A percentile compares a stretch with the other conserved stretches of the same genome.
These are phyloP conservation scores for Harringtonia lauricola DNA, from an alignment of 2,329 filamentous ascomycete species.

Conservation along the genomic window DNA sequence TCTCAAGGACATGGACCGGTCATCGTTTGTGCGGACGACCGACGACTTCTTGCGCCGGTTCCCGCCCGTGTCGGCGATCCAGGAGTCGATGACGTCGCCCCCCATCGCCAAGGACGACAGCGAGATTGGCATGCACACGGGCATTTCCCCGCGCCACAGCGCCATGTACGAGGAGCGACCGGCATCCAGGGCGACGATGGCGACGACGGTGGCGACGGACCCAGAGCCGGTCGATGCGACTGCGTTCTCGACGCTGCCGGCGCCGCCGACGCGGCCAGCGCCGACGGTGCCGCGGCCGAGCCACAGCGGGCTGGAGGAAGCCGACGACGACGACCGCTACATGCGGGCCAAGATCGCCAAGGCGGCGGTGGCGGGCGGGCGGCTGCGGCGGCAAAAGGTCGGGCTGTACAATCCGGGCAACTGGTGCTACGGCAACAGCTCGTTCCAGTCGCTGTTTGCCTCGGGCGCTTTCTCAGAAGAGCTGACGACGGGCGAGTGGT, in stretches of 20 bases:
- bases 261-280: slow-evolving; percentile 54
- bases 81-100: slow-evolving; percentile 47
- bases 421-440: slow-evolving; percentile 90
- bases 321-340: slow-evolving; percentile 23
- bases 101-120: not conserved
- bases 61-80: slow-evolving; percentile 55
- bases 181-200: slow-evolving; percentile 15
- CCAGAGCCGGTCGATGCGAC: slow-evolving; percentile 17
- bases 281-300: slow-evolving; percentile 58
- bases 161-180: slow-evolving; percentile 12
- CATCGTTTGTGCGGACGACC: slow-evolving; percentile 54
- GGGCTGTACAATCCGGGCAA: slow-evolving; percentile 72
- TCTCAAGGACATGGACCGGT: slow-evolving; percentile 43
- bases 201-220: not conserved
- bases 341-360: slow-evolving; percentile 29
- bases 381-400: slow-evolving; percentile 39
- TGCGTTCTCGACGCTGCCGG: slow-evolving; percentile 36
- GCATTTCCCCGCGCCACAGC: not conserved
- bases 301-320: slow-evolving; percentile 61
- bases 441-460: slow-evolving; percentile 70
- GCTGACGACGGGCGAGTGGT: slow-evolving; percentile 47
- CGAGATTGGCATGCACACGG: not conserved
- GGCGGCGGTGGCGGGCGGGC: slow-evolving; percentile 15
- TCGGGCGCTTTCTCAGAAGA: slow-evolving; percentile 58
- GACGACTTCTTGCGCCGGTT: slow-evolving; percentile 79